Evolutionary conservation across 345 rosid species (phyloP), one percentile per base, ranked within the genome.

Genomic region (Schrenkiella parvula): DNA sequence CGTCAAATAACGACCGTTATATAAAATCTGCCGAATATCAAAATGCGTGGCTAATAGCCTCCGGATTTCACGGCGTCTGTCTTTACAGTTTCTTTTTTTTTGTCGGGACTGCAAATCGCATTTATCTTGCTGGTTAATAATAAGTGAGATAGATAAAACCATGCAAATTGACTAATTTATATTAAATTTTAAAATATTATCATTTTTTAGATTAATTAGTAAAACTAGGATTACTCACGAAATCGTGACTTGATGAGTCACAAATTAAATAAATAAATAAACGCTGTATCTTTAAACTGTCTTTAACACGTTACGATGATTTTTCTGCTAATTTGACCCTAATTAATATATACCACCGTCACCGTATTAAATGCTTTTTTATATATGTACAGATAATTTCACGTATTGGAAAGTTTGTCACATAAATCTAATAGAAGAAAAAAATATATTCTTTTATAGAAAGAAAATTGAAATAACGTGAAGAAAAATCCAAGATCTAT

Each of bases 401-500:
- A 71, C 18, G 34, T 3, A 41, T 51, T 39, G 25, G 68, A 19
- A 22, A 59, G 52, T 61, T 31, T 54, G 63, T 53, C 56, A 42
- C 55, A 63, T 37, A 32, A 18, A 53, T 72, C 14, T 23, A 0
- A 44, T 43, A 44, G 29, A 38, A 26, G 34, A 41, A 28, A 70
- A 37, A 28, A 37, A 2, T 47, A 2, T 47, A 65, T 55, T 35
- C 11, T 17, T 73, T 28, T 43, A 25, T 54, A n/a, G 54, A 67
- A 74, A 66, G 60, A 67, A 60, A 61, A 61, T 74, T 63, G 32
- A 74, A 67, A 67, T 60, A 74, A 67, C 67, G 68, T 60, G 56
- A 74, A 68, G 68, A 68, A 74, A 59, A 67, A 74, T 67, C 73
- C 73, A 74, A 74, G 64, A 74, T 74, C 63, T 51, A 58, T 8